A percentile compares a stretch with the other conserved stretches of the same genome.
Conservation (phyloP, 2,329 filamentous ascomycete genomes). For the Lasiodiplodia sp. region DNA sequence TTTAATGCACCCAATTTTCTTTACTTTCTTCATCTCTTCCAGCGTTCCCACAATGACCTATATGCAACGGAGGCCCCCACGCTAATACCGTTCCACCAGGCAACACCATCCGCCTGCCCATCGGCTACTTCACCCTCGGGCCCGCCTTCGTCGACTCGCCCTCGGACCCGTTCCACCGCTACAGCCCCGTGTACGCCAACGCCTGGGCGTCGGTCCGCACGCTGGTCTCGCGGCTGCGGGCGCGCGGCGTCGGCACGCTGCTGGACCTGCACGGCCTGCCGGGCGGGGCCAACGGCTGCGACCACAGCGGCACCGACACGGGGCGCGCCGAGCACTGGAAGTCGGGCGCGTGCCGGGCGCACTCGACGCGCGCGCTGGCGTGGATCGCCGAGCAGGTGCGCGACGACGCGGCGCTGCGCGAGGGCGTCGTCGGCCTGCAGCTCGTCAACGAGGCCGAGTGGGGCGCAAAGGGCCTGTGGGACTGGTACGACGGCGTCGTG, state of each 20-base stretch:
- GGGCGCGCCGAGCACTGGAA: conserved; percentile 62
- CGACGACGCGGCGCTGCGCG: conserved; percentile 6
- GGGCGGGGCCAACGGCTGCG: conserved; percentile 63
- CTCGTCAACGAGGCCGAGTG: conserved; percentile 64
- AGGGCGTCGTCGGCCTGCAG: conserved; percentile 62
- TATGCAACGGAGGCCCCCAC: neutral
- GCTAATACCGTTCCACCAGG: conserved; percentile 31
- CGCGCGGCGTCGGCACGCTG: conserved; percentile 62
- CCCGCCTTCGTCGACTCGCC: conserved; percentile 56
- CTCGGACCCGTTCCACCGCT: conserved; percentile 57
- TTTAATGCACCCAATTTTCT: neutral
- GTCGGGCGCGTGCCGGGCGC: conserved; percentile 51
- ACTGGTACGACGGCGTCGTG: conserved; percentile 63
- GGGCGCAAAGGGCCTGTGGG: conserved; percentile 60
- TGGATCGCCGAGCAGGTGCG: conserved; percentile 59
- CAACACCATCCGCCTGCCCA: conserved; percentile 65
- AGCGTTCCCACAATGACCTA: neutral
- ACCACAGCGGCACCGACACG: conserved; percentile 63
- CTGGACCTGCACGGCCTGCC: conserved; percentile 66
- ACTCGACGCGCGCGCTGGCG: conserved; percentile 56
- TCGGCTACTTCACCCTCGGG: conserved; percentile 66
- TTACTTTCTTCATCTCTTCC: neutral
- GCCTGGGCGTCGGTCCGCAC: conserved; percentile 61
- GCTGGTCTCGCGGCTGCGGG: conserved; percentile 55
- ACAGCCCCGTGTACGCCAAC: conserved; percentile 57